Base-by-base conservation (phyloP, 257 asterid species). In the Paulownia fortunei region DNA sequence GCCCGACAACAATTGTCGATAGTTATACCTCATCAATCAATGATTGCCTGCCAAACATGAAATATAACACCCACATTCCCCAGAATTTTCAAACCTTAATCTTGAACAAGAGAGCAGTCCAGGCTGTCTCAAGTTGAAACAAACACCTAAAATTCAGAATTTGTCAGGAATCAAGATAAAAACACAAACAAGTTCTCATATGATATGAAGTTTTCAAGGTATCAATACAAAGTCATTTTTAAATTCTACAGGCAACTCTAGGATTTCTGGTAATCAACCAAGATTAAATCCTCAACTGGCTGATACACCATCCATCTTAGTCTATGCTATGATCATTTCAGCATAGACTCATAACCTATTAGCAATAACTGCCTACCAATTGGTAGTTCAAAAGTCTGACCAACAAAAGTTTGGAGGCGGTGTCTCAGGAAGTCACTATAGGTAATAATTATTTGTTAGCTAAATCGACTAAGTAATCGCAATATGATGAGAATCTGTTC, bases 401-500 rank as follows among this genome's bases (percentile, higher is more conserved):
- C 67, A 27, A 13, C 30, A 30, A 62, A 34, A 16, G 3, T 51
- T 30, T 2, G 3, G 12, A 18, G 19, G 32, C 12, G 67, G 41
- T 0, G 41, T 61, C 56, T 13, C 52, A 52, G 10, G 27, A 63
- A 10, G 41, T 63, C 62, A 41, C 39, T 8, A 8, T 15, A 36
- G 49, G 47, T 39, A 36, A 12, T 27, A 12, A 27, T 21, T 42
- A 72, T 80, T 34, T 6, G 37, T 32, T 18, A 58, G 51, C 77
- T 41, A 54, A 59, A 55, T 30, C 26, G 18, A 80, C 46, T 49
- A 49, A 34, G 26, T 47, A 37, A 69, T 18, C 13, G 4, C 68
- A 24, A 61, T 42, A 47, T 68, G 68, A 58, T 58, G 41, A 55
- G 59, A 69, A 81, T 47, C n/a, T n/a, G 37, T 64, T 56, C 55